Evolutionary conservation across 2,329 filamentous ascomycete species (phyloP).

Genomic region (Arthrobotrys sinensis): DNA sequence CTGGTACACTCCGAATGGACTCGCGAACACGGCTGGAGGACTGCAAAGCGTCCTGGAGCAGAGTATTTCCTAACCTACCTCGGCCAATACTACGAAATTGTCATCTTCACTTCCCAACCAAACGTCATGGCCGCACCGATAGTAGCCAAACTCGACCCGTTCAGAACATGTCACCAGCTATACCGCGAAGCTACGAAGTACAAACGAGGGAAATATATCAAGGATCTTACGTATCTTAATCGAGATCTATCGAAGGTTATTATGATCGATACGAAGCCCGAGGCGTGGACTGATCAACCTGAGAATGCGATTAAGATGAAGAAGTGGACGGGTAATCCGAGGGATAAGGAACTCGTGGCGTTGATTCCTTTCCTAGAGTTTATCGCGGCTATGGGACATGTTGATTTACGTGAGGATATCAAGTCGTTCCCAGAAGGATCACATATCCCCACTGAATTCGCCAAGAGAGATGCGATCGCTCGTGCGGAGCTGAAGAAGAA

Average conservation of each 20-base stretch:
- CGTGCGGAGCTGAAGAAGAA: slow-evolving; percentile 88
- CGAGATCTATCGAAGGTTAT: slow-evolving; percentile 95
- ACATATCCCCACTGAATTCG: slow-evolving; percentile 91
- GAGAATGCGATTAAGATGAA: slow-evolving; percentile 94
- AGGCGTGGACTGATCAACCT: slow-evolving; percentile 89
- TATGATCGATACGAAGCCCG: slow-evolving; percentile 87
- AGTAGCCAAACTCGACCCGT: slow-evolving; percentile 87
- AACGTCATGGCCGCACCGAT: slow-evolving; percentile 88
- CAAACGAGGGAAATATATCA: slow-evolving; percentile 94
- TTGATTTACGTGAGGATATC: slow-evolving; percentile 87
- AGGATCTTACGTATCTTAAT: slow-evolving; percentile 99
- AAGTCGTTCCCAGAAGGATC: slow-evolving; percentile 86
- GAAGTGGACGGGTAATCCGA: slow-evolving; percentile 87
- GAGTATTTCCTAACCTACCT: slow-evolving; percentile 98
- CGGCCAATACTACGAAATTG: slow-evolving; percentile 97
- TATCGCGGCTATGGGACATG: slow-evolving; percentile 91
- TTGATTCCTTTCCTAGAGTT: slow-evolving; percentile 98
- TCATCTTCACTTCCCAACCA: slow-evolving; percentile 92
- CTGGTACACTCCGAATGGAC: slow-evolving; percentile 96
- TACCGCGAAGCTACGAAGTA: slow-evolving; percentile 98
- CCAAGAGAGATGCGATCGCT: slow-evolving; percentile 86
- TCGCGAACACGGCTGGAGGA: slow-evolving; percentile 92
- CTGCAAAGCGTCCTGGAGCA: slow-evolving; percentile 93
- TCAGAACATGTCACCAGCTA: slow-evolving; percentile 93
- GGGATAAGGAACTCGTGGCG: slow-evolving; percentile 87